Percentiles rank a stretch among this genome's conserved stretches.
These are phyloP conservation scores for Apiotrichum laibachii DNA, from an alignment of 1,284 basidiomycete species.

Conservation along the genomic window DNA sequence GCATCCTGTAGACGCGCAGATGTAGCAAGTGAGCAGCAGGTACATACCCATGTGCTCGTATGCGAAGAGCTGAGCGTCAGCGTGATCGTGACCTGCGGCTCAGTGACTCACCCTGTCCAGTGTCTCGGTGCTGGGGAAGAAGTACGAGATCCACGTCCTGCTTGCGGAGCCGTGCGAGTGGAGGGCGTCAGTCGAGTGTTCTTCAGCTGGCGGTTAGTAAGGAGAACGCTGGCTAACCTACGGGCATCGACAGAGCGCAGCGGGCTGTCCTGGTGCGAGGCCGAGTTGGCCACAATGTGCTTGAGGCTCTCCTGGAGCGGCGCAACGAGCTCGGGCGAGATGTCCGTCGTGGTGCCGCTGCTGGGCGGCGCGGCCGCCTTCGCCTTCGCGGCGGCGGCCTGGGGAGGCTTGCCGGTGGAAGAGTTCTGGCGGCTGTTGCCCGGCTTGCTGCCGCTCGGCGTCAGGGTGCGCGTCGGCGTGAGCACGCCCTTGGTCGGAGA, in stretches of 20 bases:
- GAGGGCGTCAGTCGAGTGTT: slow-evolving; percentile 33
- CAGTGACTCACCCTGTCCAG: slow-evolving; percentile 36
- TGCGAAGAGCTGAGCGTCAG: slow-evolving; percentile 38
- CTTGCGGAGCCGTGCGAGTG: slow-evolving; percentile 29
- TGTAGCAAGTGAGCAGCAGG: no score
- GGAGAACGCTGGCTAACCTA: not conserved
- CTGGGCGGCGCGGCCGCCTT: no score
- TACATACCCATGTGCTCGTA: slow-evolving; percentile 47
- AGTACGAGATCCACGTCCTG: slow-evolving; percentile 36
- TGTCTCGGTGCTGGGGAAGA: slow-evolving; percentile 42
- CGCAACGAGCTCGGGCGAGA: slow-evolving; percentile 16
- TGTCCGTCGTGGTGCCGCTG: no score
- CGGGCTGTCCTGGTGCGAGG: not conserved
- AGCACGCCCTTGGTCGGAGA: no score
- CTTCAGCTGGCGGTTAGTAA: slow-evolving; percentile 1
- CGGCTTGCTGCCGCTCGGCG: no score
- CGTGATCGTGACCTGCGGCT: not conserved
- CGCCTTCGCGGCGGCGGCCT: no score
- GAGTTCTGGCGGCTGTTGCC: no score
- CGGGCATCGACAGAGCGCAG: no score
- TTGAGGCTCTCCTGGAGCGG: slow-evolving; percentile 36
- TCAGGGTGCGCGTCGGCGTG: no score
- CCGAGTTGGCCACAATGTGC: slow-evolving; percentile 32
- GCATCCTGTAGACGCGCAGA: not conserved
- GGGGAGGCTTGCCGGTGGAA: no score